Conservation (phyloP, 192 early-diverging fungal species). For the Podila minutissima region DNA sequence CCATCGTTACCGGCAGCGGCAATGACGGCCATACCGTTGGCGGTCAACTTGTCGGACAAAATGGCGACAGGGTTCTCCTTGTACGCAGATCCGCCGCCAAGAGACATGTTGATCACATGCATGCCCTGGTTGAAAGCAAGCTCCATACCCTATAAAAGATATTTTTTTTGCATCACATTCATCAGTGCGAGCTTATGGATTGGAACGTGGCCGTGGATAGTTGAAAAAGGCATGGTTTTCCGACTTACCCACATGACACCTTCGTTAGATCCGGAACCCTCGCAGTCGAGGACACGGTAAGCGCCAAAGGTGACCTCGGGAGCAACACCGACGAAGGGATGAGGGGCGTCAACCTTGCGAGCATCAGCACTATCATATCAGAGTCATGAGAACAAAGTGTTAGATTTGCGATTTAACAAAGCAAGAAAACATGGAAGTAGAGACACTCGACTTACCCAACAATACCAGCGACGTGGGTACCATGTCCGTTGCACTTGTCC, state of each 20-base stretch:
- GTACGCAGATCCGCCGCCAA: constrained; percentile 67
- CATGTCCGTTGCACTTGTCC: constrained; percentile 71
- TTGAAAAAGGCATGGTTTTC: neutral
- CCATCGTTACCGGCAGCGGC: constrained; percentile 85
- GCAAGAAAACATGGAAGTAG: neutral
- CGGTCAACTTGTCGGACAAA: constrained; percentile 54
- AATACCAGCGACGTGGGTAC: constrained; percentile 76
- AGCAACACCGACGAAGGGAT: constrained; percentile 79
- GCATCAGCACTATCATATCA: constrained; percentile 61
- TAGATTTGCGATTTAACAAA: neutral
- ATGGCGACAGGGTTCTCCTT: constrained; percentile 61
- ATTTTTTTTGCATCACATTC: neutral
- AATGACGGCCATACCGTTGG: constrained; percentile 66
- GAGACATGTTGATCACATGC: constrained; percentile 73
- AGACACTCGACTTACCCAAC: constrained; percentile 47
- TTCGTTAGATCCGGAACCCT: constrained; percentile 68
- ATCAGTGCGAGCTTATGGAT: neutral
- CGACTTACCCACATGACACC: constrained; percentile 73
- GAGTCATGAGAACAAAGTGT: neutral
- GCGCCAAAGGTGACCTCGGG: constrained; percentile 80
- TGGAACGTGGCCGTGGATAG: neutral
- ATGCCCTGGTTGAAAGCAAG: constrained; percentile 74
- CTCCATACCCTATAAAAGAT: constrained; percentile 56
- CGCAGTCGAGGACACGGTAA: constrained; percentile 88
- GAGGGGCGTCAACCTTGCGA: constrained; percentile 30